phyloP scores from a whole-genome alignment of 805 yeast genomes.

The Saturnispora kantuleensis region DNA sequence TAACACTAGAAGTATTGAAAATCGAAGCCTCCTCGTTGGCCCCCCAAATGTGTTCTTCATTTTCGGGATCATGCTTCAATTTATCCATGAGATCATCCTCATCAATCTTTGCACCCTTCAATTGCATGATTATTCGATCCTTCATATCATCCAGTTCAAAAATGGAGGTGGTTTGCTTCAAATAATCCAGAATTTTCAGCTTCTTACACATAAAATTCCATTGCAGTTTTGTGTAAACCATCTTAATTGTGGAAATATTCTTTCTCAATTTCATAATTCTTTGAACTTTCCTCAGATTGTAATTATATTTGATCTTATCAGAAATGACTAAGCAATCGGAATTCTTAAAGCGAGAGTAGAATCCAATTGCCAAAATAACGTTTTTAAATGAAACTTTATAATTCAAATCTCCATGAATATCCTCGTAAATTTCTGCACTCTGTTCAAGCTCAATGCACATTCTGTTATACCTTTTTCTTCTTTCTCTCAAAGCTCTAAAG shows the following conservation, averaged over 20 bases:
- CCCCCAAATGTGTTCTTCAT: slow-evolving; percentile 2
- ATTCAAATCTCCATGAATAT: slow-evolving; percentile 29
- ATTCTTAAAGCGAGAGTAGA: slow-evolving; percentile 68
- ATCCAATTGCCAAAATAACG: slow-evolving; percentile 57
- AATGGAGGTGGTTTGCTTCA: slow-evolving; percentile 1
- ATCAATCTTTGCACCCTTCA: slow-evolving; percentile 8
- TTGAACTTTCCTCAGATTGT: slow-evolving; percentile 47
- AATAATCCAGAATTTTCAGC: slow-evolving; percentile 2
- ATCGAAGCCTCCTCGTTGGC: too few relatives aligned
- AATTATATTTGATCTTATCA: slow-evolving; percentile 56
- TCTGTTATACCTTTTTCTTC: slow-evolving; percentile 48
- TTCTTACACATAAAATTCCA: slow-evolving; percentile 21
- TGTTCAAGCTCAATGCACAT: slow-evolving; percentile 61
- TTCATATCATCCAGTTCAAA: slow-evolving; percentile 3
- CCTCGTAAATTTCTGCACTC: slow-evolving; percentile 29
- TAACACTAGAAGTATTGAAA: slow-evolving; percentile 19
- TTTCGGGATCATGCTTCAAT: slow-evolving; percentile 4
- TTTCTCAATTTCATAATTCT: slow-evolving; percentile 33
- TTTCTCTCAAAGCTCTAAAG: slow-evolving; percentile 40
- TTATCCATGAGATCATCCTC: slow-evolving; percentile 7
- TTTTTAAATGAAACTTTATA: slow-evolving; percentile 57
- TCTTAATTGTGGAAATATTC: slow-evolving; percentile 37
- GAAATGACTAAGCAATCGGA: slow-evolving; percentile 66
- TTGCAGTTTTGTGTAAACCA: slow-evolving; percentile 39
- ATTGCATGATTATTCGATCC: neutral